Base-by-base conservation (phyloP, 805 yeast species). In the Hanseniaspora meyeri region DNA sequence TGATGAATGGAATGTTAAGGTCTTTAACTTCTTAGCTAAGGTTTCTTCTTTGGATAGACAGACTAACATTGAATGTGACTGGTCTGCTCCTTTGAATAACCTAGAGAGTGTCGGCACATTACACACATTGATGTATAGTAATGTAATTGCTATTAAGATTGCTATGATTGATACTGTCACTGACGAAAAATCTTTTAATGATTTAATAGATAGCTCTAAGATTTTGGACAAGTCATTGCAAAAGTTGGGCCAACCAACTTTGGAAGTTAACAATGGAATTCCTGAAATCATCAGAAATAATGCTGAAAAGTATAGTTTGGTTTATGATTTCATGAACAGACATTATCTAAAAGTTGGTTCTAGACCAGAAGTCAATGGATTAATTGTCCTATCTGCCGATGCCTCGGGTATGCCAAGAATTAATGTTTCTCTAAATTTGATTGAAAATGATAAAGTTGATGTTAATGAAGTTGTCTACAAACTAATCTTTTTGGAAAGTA, bases 291-390 rank as follows among this genome's bases (percentile, higher is more conserved):
- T 80, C 37, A 77, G 76, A 57, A 75, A 75, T 38, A 74, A 75
- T 49, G 72, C 70, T 49, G 78, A 77, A 42, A 73, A 71, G 38
- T 77, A 78, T 51, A 69, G 76, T 1, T 78, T 77, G 57, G 71
- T 82, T 29, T 81, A 79, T 62, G 95, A 87, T 57, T 85, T 85
- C 61, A 82, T 88, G 87, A 77, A 80, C 29, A 81, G 80, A 57
- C 77, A 81, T 68, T 73, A 87, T 0, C 70, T 78, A 48, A 76
- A 77, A 58, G 81, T 82, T 58, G 68, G 76, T 11, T 77, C 76
- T 4, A 60, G 65, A n/a, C 65, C 74, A 6, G 63, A 71, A 24
- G 78, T 77, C 16, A 62, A 68, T 14, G 71, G 74, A 0, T 70
- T 82, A 39, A 74, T 85, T 11, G 80, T 78, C 52, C 87, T 80